A percentile compares a stretch with the other conserved stretches of the same genome.
phyloP scores from a whole-genome alignment of 2,329 filamentous ascomycete species.

The Verticillium nonalfalfae region DNA sequence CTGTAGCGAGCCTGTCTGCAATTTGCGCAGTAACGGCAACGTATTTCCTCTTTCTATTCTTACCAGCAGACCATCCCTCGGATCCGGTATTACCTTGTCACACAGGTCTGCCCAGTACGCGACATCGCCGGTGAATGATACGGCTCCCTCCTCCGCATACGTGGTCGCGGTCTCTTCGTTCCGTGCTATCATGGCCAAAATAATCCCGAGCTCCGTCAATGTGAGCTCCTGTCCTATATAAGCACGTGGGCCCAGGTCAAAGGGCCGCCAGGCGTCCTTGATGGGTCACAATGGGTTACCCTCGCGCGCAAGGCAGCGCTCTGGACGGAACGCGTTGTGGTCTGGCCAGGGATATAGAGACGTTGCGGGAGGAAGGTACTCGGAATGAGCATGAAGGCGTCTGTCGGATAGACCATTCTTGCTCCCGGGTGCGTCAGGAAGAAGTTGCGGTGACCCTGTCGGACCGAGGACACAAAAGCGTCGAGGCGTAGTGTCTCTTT shows the following conservation, averaged over 20 bases:
- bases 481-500: conserved; percentile 47
- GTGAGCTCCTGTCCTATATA: conserved; percentile 53
- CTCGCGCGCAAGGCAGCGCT: conserved; percentile 29
- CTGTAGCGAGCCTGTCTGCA: too few species aligned
- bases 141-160: conserved; percentile 28
- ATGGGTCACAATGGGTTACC: conserved; percentile 24
- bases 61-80: conserved; percentile 16
- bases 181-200: conserved; percentile 40
- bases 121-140: conserved; percentile 22
- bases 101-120: conserved; percentile 16
- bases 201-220: conserved; percentile 42
- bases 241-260: conserved; percentile 43
- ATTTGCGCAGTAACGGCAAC: not conserved
- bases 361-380: conserved; percentile 19
- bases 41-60: conserved; percentile 6
- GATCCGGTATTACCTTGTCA: conserved; percentile 13
- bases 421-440: conserved; percentile 34
- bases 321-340: conserved; percentile 30
- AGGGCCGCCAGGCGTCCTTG: conserved; percentile 45
- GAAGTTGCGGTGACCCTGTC: conserved; percentile 16
- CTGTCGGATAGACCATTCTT: conserved; percentile 31
- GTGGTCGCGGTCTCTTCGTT: conserved; percentile 40
- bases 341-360: conserved; percentile 23
- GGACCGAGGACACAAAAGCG: conserved; percentile 17
- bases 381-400: conserved; percentile 22